These are phyloP conservation scores for Ormosia emarginata DNA, from an alignment of 306 rosid genomes.

Conservation along the genomic window DNA sequence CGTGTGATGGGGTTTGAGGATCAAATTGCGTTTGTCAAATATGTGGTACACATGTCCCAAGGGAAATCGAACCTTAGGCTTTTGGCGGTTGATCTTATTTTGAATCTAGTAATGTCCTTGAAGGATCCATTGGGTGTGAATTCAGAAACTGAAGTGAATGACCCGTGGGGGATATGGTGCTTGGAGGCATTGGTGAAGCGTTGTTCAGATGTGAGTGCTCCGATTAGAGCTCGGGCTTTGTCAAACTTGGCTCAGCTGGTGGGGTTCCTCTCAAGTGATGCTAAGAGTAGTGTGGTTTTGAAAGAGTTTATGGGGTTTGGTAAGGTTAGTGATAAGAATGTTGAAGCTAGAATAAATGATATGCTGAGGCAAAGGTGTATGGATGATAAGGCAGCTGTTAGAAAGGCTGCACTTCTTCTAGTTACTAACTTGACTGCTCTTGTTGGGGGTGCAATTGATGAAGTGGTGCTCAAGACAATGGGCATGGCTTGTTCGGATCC, in stretches of 20 bases:
- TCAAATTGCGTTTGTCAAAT: slow-evolving; percentile 66
- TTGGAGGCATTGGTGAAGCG: slow-evolving; percentile 76
- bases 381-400: slow-evolving; percentile 91
- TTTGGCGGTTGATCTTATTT: slow-evolving; percentile 72
- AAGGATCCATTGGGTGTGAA: slow-evolving; percentile 56
- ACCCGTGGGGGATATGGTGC: slow-evolving; percentile 64
- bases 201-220: slow-evolving; percentile 65
- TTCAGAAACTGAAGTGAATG: slow-evolving; percentile 43
- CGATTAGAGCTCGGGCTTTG: slow-evolving; percentile 72
- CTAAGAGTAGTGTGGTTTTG: slow-evolving; percentile 40
- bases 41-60: slow-evolving; percentile 62
- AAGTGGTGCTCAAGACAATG: slow-evolving; percentile 71
- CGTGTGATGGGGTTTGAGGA: slow-evolving; percentile 47
- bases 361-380: slow-evolving; percentile 70
- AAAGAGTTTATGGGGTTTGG: slow-evolving; percentile 63
- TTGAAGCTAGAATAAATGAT: slow-evolving; percentile 38
- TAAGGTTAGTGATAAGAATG: slow-evolving; percentile 21
- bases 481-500: slow-evolving; percentile 92
- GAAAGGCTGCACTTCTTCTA: slow-evolving; percentile 80
- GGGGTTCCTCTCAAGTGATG: slow-evolving; percentile 46
- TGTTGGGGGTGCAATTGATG: slow-evolving; percentile 67
- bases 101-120: slow-evolving; percentile 42
- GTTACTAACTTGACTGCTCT: slow-evolving; percentile 70
- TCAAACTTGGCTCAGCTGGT: slow-evolving; percentile 71
- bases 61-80: slow-evolving; percentile 79